Evolutionary conservation across 2,329 filamentous ascomycete genomes (phyloP), one percentile per base, ranked within the genome.

Genomic region (Calonectria montana): DNA sequence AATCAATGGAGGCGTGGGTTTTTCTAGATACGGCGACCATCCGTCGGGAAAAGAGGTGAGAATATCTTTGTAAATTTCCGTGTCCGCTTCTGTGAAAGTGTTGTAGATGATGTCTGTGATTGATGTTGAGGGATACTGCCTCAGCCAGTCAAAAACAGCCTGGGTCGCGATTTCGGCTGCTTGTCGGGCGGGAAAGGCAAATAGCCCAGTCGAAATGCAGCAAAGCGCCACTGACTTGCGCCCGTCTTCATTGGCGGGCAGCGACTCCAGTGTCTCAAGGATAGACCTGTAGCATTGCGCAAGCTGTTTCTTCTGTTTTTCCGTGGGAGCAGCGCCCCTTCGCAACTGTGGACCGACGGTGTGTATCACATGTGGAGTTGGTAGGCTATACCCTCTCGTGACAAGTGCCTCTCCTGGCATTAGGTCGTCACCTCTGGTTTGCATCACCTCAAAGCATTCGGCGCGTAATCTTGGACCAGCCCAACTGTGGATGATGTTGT

Each of bases 401-500:
- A 75, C 69, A 5, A 79, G 66, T 0, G 61, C 47, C 1, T 77
- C 73, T 0, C 77, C 77, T 0, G 76, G 68, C 1, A 50, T 2
- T 3, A 79, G 31, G 2, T 73, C 70, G 0, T 25, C 35, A 9
- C 45, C 57, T 6, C 57, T 64, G 1, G 5, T 2, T 1, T 73
- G 23, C 76, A 79, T 78, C 0, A 35, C 1, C 25, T 66, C 71
- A 6, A 67, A 74, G 4, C 77, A 79, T 23, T 79, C 76, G 4
- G 59, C 71, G 1, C 77, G 65, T 0, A 79, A 41, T 0, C 75
- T 63, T 1, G 77, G 77, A 0, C 77, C 77, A 16, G 77, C 72
- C n/a, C 73, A 70, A 0, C 55, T 13, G 13, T 79, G 77, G 1
- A 79, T 78, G 9, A 77, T 69, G 13, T 79, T 79, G n/a, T 79